phyloP scores from a whole-genome alignment of 2,329 filamentous ascomycete species.

The Claviceps sp. region DNA sequence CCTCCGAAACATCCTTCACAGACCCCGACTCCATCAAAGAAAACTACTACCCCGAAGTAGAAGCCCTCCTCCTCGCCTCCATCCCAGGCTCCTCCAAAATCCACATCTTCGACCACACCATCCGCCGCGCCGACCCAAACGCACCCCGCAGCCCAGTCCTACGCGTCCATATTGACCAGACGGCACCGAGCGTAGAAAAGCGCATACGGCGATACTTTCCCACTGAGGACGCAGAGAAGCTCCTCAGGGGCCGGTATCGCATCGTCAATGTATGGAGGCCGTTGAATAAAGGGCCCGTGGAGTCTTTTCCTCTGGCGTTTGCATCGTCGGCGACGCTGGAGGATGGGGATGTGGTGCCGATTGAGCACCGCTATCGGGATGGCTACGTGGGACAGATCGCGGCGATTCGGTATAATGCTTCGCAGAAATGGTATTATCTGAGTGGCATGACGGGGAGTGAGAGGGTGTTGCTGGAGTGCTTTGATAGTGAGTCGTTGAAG shows the following conservation, averaged over 20 bases:
- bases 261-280: conserved; percentile 43
- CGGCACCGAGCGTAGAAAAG: conserved; percentile 30
- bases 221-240: conserved; percentile 25
- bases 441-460: conserved; percentile 36
- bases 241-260: conserved; percentile 32
- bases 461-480: conserved; percentile 48
- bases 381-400: conserved; percentile 35
- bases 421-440: conserved; percentile 40
- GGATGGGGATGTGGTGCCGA: conserved; percentile 35
- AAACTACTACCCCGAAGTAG: conserved; percentile 59
- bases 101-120: conserved; percentile 51
- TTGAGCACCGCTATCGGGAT: conserved; percentile 36
- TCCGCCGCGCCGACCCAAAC: conserved; percentile 34
- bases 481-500: conserved; percentile 35
- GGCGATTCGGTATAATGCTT: conserved; percentile 24
- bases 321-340: conserved; percentile 35
- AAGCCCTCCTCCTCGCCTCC: conserved; percentile 30
- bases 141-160: conserved; percentile 26
- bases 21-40: conserved; percentile 50
- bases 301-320: conserved; percentile 40
- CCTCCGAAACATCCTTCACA: conserved; percentile 23
- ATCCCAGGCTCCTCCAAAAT: conserved; percentile 33
- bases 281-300: conserved; percentile 29
- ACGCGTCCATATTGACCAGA: conserved; percentile 45
- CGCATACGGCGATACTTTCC: conserved; percentile 28